Evolutionary conservation across 805 yeast species (phyloP).

Genomic region (Kodamaea kaohsiungensis): DNA sequence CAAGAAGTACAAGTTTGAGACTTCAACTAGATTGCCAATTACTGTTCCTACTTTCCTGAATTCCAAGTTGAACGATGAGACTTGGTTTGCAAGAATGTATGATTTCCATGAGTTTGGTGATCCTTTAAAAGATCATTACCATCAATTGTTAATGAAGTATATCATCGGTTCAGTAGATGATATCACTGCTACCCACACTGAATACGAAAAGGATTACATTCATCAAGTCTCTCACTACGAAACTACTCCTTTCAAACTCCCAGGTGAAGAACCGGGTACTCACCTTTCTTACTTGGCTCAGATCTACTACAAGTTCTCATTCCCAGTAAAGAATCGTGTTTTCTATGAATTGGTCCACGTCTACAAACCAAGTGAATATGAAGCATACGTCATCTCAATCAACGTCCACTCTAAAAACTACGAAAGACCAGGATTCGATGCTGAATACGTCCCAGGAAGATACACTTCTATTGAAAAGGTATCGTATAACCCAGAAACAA

Average conservation of each 20-base stretch:
- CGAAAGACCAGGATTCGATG: slow-evolving; percentile 15
- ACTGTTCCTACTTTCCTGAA: slow-evolving; percentile 14
- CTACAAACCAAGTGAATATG: slow-evolving; percentile 15
- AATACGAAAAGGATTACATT: slow-evolving; percentile 37
- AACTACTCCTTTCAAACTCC: slow-evolving; percentile 18
- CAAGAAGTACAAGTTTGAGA: slow-evolving; percentile 13
- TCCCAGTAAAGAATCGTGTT: slow-evolving; percentile 35
- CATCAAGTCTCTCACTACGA: slow-evolving; percentile 31
- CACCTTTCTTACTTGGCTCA: slow-evolving; percentile 30
- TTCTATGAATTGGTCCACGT: slow-evolving; percentile 40
- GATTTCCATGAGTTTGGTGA: slow-evolving; percentile 15
- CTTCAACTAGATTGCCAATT: slow-evolving; percentile 10
- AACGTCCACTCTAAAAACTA: slow-evolving; percentile 32
- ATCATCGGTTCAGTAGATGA: slow-evolving; percentile 15
- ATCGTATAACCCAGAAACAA: slow-evolving; percentile 18
- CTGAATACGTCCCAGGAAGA: slow-evolving; percentile 27
- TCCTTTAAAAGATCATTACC: slow-evolving; percentile 13
- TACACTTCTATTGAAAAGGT: slow-evolving; percentile 41
- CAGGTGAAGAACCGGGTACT: slow-evolving; percentile 14
- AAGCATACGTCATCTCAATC: slow-evolving; percentile 32
- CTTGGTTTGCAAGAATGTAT: slow-evolving; percentile 16
- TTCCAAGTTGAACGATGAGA: slow-evolving; percentile 13
- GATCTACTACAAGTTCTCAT: slow-evolving; percentile 35
- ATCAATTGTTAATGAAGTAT: slow-evolving; percentile 11
- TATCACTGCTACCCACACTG: slow-evolving; percentile 31